A percentile compares a stretch with the other conserved stretches of the same genome.
phyloP scores from a whole-genome alignment of 805 yeast species.

The Cyberlindnera maclurae region DNA sequence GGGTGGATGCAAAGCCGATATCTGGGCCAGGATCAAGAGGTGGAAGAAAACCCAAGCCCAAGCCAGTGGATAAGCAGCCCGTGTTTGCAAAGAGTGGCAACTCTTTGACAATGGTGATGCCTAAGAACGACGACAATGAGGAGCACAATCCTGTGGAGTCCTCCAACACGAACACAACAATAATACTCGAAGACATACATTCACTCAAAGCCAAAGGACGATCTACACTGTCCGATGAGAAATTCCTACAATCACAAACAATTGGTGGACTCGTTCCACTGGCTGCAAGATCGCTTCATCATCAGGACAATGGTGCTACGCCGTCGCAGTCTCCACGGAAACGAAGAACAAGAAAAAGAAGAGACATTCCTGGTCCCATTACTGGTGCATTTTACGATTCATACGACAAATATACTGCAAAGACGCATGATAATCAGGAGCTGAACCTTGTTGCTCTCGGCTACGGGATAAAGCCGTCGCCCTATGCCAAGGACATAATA shows the following conservation, averaged over 20 bases:
- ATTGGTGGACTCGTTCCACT: slow-evolving; percentile 6
- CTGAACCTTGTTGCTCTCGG: slow-evolving; percentile 19
- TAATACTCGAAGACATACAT: slow-evolving; percentile 17
- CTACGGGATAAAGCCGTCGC: slow-evolving; percentile 18
- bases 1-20: slow-evolving; percentile 21
- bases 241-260: slow-evolving; percentile 1
- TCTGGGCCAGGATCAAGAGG: slow-evolving; percentile 25
- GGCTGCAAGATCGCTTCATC: not conserved
- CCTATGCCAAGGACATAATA: slow-evolving; percentile 20
- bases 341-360: slow-evolving; percentile 7
- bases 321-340: not conserved
- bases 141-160: too few species aligned
- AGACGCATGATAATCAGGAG: not conserved
- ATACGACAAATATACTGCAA: slow-evolving; percentile 10
- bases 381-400: slow-evolving; percentile 12
- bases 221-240: slow-evolving; percentile 15
- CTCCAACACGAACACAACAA: not conserved
- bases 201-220: slow-evolving; percentile 18
- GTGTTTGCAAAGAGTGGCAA: slow-evolving; percentile 5
- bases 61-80: slow-evolving; percentile 1
- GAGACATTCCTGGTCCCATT: slow-evolving; percentile 21
- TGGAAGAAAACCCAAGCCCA: slow-evolving; percentile 11
- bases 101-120: too few species aligned
- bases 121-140: not conserved
- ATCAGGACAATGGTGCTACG: not conserved